Conservation (phyloP, 306 rosid genomes). For the Inga leiocalycina region DNA sequence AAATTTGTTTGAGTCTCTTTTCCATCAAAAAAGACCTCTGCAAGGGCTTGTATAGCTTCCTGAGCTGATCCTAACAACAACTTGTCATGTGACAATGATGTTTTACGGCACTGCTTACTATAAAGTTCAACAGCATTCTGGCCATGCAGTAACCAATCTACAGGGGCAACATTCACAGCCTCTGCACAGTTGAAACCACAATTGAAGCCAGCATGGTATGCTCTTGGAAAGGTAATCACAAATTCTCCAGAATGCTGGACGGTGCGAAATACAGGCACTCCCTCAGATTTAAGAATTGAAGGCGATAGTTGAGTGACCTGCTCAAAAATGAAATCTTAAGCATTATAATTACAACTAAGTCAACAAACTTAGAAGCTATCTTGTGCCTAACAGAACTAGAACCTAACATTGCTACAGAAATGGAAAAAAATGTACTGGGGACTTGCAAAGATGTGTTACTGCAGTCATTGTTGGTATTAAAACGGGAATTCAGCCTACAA, state of each 20-base stretch:
- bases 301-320: constrained; percentile 85
- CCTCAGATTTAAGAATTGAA: constrained; percentile 72
- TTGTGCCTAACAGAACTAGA: constrained; percentile 3
- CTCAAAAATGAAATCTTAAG: constrained; percentile 28
- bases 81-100: constrained; percentile 94
- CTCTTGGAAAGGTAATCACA: constrained; percentile 96
- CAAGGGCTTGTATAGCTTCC: constrained; percentile 69
- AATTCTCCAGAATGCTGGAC: constrained; percentile 73
- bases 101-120: constrained; percentile 78
- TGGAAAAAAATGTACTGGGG: not conserved
- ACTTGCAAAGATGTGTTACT: not conserved
- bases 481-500: not conserved
- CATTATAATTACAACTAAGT: not conserved
- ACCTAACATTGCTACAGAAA: not conserved
- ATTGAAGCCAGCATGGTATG: constrained; percentile 94
- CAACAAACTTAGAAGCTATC: not conserved
- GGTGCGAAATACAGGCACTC: constrained; percentile 62
- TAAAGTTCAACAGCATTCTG: constrained; percentile 93
- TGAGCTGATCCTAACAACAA: constrained; percentile 75
- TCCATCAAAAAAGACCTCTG: constrained; percentile 45
- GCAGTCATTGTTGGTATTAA: not conserved
- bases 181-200: constrained; percentile 99
- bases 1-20: constrained; percentile 52
- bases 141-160: constrained; percentile 96
- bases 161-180: constrained; percentile 98